Conservation (phyloP, 306 rosid species). For the Trifolium dubium region DNA sequence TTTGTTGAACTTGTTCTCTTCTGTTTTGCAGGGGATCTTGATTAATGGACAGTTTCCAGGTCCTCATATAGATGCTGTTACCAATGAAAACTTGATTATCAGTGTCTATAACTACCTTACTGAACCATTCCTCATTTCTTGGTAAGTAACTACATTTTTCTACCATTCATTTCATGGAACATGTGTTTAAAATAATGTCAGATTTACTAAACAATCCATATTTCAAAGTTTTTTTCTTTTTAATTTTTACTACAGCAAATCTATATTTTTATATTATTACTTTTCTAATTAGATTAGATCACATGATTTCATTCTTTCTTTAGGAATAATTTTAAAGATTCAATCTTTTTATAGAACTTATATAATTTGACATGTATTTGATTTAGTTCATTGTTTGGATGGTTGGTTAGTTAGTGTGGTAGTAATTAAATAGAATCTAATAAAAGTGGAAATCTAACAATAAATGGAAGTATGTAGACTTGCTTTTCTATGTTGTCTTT, state of each 20-base stretch:
- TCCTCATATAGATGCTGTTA: slow-evolving; percentile 94
- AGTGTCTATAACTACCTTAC: slow-evolving; percentile 76
- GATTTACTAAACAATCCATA: neutral
- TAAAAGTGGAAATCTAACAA: slow-evolving; percentile 3
- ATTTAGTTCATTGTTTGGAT: slow-evolving; percentile 4
- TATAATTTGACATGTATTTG: slow-evolving; percentile 15
- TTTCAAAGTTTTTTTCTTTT: slow-evolving; percentile 18
- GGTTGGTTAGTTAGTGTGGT: neutral
- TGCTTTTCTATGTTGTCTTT: slow-evolving; percentile 27
- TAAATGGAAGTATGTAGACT: slow-evolving; percentile 6
- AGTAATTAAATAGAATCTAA: slow-evolving; percentile 13
- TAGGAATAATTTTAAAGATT: neutral
- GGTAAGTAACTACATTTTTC: slow-evolving; percentile 47
- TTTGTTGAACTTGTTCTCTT: neutral
- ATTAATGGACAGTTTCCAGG: slow-evolving; percentile 98
- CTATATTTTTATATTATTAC: neutral
- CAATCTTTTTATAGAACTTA: neutral
- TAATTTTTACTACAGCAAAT: neutral
- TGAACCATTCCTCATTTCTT: slow-evolving; percentile 90
- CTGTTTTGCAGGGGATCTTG: slow-evolving; percentile 78
- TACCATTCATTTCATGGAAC: neutral
- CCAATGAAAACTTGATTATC: slow-evolving; percentile 88
- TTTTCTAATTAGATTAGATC: slow-evolving; percentile 34
- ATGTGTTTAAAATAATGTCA: slow-evolving; percentile 6
- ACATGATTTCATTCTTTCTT: slow-evolving; percentile 23